These are phyloP conservation scores for Penicillium sp. DNA, from an alignment of 2,329 filamentous ascomycete genomes.

Conservation along the genomic window DNA sequence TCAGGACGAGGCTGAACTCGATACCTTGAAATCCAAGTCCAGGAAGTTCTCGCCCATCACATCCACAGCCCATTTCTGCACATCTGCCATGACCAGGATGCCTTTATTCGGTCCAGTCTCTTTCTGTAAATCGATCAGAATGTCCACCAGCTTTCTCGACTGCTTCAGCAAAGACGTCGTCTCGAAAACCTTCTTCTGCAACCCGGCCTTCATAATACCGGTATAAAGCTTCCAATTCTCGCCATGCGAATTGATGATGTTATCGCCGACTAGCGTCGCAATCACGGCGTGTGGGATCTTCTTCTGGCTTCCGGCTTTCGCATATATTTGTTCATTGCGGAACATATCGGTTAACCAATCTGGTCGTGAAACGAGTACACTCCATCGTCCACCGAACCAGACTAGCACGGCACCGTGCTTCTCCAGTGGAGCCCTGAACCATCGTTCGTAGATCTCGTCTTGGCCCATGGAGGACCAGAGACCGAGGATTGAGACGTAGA, in stretches of 20 bases:
- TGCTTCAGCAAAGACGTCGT: conserved; percentile 18
- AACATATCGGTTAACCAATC: conserved; percentile 37
- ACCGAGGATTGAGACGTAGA: conserved; percentile 22
- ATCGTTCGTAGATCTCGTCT: conserved; percentile 21
- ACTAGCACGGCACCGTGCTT: conserved; percentile 40
- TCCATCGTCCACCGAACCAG: conserved; percentile 45
- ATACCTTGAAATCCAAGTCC: conserved; percentile 22
- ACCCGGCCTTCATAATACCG: conserved; percentile 31
- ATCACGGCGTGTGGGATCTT: conserved; percentile 37
- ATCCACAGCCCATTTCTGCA: conserved; percentile 24
- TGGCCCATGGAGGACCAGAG: conserved; percentile 23
- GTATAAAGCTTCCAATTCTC: conserved; percentile 32
- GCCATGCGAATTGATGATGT: conserved; percentile 33
- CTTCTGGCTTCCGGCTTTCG: conserved; percentile 37
- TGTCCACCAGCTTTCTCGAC: conserved; percentile 19
- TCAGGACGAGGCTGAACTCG: neutral
- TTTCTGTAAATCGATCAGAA: conserved; percentile 19
- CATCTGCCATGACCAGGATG: conserved; percentile 16
- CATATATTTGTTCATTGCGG: conserved; percentile 25
- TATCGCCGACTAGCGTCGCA: conserved; percentile 34
- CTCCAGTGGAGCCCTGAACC: conserved; percentile 20
- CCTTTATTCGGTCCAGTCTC: conserved; percentile 1
- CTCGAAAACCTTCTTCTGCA: conserved; percentile 27
- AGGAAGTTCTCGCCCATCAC: conserved; percentile 23
- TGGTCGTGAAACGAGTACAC: conserved; percentile 41